Percentiles rank a stretch among this genome's conserved stretches.
These are phyloP conservation scores for Phytomonas francai DNA, from an alignment of 208 protist species.

Conservation along the genomic window DNA sequence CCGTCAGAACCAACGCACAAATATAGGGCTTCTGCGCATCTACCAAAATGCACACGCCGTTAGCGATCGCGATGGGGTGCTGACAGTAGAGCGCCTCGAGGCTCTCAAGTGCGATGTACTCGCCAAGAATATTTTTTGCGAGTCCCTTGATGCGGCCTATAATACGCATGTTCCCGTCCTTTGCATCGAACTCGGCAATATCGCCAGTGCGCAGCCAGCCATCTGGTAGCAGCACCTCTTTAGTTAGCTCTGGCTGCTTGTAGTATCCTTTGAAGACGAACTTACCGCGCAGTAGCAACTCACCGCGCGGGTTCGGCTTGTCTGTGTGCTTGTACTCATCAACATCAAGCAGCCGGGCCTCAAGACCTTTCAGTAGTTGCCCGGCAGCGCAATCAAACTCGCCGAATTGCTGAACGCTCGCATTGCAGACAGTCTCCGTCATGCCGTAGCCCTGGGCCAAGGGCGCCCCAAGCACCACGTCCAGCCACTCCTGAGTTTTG, in stretches of 20 bases:
- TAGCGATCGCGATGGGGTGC: constrained; percentile 38
- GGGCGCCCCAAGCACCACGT: constrained; percentile 51
- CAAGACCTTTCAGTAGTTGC: constrained; percentile 49
- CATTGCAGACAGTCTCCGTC: constrained; percentile 84
- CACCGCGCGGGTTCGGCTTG: constrained; percentile 67
- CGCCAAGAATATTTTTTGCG: constrained; percentile 79
- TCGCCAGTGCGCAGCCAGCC: constrained; percentile 89
- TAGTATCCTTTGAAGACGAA: constrained; percentile 87
- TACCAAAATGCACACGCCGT: constrained; percentile 65
- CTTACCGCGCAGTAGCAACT: constrained; percentile 72
- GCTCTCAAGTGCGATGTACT: constrained; percentile 86
- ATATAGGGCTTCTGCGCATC: constrained; percentile 52
- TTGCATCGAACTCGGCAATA: constrained; percentile 52
- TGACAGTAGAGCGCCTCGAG: constrained; percentile 64
- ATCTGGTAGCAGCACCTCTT: constrained; percentile 49
- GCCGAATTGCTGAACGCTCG: constrained; percentile 45
- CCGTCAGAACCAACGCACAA: constrained; percentile 52
- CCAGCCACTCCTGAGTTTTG: constrained; percentile 78
- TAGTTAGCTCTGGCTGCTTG: constrained; percentile 67
- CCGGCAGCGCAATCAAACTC: constrained; percentile 67
- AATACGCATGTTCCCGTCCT: constrained; percentile 39
- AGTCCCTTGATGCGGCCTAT: constrained; percentile 87
- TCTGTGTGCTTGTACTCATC: constrained; percentile 82
- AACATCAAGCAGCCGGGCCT: constrained; percentile 90
- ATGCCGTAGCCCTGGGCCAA: constrained; percentile 87